Evolutionary conservation across 352 stramenopile genomes (phyloP).

Genomic region (Pythium sukuiense): DNA sequence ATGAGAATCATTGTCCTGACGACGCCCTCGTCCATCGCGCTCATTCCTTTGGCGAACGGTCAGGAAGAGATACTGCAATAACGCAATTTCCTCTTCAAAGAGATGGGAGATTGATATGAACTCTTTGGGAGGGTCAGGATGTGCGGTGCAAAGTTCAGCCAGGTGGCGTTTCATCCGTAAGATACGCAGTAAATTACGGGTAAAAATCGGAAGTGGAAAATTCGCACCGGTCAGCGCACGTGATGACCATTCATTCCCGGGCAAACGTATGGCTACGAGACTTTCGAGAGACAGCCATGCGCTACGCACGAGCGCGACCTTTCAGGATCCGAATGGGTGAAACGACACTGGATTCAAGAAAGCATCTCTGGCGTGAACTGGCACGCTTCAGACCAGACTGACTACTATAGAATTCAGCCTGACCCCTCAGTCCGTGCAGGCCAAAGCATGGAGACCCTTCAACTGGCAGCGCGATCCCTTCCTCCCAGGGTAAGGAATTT

Average conservation of each 20-base stretch:
- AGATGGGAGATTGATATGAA: conserved; percentile 5
- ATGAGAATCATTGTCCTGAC: not conserved
- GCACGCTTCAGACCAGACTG: not conserved
- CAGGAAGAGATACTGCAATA: not conserved
- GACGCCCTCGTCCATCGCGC: not conserved
- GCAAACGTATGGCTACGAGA: conserved; percentile 17
- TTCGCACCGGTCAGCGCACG: conserved; percentile 6
- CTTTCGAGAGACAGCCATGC: conserved; percentile 25
- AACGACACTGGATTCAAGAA: conserved; percentile 16
- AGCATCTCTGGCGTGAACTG: conserved; percentile 8
- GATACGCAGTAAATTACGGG: conserved; percentile 17
- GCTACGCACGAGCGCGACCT: conserved; percentile 23
- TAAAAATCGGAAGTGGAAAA: conserved; percentile 9
- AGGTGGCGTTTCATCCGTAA: conserved; percentile 9
- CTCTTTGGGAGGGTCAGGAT: not conserved
- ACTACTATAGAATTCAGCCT: not conserved
- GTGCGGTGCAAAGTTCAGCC: conserved; percentile 1
- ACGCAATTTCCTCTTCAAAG: conserved; percentile 6
- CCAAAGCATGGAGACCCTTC: too few relatives aligned
- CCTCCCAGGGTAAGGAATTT: not conserved
- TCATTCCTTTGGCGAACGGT: not conserved
- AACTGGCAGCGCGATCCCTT: too few relatives aligned
- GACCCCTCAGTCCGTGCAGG: too few relatives aligned
- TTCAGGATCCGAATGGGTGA: conserved; percentile 5
- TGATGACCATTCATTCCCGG: conserved; percentile 17